Base-by-base conservation (phyloP, 2,329 filamentous ascomycete genomes). In the Apiospora koreana region DNA sequence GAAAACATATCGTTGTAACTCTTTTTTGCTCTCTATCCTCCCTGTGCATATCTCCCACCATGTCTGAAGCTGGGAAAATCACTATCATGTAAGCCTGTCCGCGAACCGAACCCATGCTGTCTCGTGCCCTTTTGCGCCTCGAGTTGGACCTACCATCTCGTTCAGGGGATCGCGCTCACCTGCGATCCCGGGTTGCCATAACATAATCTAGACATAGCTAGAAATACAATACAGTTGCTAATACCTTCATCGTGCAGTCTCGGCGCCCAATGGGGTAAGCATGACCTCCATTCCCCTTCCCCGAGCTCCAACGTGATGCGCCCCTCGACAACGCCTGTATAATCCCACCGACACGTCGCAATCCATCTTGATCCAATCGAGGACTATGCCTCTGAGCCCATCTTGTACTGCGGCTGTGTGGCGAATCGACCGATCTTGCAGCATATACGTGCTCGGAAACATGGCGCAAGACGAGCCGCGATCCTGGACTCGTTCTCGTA, bases 231-330 rank as follows among this genome's bases (percentile, higher is more conserved):
- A 35, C 54, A 62, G 3, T 38, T 38, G 54, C 54, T 62, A 62
- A 62, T 62, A 38, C 54, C 28, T 18, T 12, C 31, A 67, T 70
- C 69, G 18, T 23, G 67, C 28, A 68, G 67, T 65, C 65, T 70
- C 35, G 69, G 69, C 41, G 68, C 69, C 69, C 69, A 70, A 68
- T 70, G 69, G 69, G 69, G 69, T 70, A 68, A 41, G 54, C 54
- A 38, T 38, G 65, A 50, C 58, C 42, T 48, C 46, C 50, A 16
- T 50, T 68, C 10, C 66, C 16, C 41, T 46, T 64, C 65, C 23
- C 43, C 69, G 35, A 54, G 46, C 48, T 68, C 68, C 14, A 54
- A 68, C 28, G 31, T 48, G 46, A 66, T 66, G 42, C 62, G n/a
- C 65, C 48, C 38, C 28, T 42, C 43, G 9, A 42, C 21, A 16